phyloP scores from a whole-genome alignment of 2,329 filamentous ascomycete genomes.

The Pseudogymnoascus sp. region DNA sequence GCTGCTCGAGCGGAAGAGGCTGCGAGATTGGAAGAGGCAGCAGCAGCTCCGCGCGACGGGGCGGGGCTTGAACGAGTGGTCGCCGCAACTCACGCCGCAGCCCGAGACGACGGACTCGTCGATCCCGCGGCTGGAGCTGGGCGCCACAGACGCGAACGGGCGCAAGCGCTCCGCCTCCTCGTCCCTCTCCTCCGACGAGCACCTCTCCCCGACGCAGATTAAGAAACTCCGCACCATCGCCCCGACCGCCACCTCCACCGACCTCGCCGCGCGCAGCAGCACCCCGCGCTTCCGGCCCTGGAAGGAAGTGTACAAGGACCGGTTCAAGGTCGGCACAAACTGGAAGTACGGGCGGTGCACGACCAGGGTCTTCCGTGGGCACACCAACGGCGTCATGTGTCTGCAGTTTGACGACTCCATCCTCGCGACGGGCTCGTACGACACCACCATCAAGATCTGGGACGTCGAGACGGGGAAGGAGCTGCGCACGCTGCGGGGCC shows the following conservation, averaged over 20 bases:
- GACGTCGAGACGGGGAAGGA: slow-evolving; percentile 82
- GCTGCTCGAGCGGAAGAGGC: slow-evolving; percentile 74
- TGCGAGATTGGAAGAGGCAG: slow-evolving; percentile 79
- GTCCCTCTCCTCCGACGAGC: slow-evolving; percentile 13
- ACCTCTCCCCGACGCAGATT: slow-evolving; percentile 11
- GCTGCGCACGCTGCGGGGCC: slow-evolving; percentile 74
- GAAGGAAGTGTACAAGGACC: slow-evolving; percentile 96
- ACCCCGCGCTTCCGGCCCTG: slow-evolving; percentile 60
- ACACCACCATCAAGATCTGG: slow-evolving; percentile 93
- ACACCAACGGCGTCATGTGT: slow-evolving; percentile 73
- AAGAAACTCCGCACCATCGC: slow-evolving; percentile 20
- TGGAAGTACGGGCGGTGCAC: slow-evolving; percentile 93
- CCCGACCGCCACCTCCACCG: slow-evolving; percentile 20
- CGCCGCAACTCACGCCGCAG: slow-evolving; percentile 40
- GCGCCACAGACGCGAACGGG: slow-evolving; percentile 11
- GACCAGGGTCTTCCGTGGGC: slow-evolving; percentile 74
- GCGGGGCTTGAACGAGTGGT: slow-evolving; percentile 45
- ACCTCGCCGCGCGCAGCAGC: slow-evolving; percentile 16
- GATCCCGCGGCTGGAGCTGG: background rate
- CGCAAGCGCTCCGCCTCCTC: slow-evolving; percentile 21
- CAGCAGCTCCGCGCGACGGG: slow-evolving; percentile 63
- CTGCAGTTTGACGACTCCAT: slow-evolving; percentile 74
- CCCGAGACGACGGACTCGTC: slow-evolving; percentile 25
- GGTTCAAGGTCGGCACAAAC: slow-evolving; percentile 91
- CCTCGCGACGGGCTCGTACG: slow-evolving; percentile 89